Conservation (phyloP, 176 grass and related monocot genomes). For the Coix lacrymajobi region DNA sequence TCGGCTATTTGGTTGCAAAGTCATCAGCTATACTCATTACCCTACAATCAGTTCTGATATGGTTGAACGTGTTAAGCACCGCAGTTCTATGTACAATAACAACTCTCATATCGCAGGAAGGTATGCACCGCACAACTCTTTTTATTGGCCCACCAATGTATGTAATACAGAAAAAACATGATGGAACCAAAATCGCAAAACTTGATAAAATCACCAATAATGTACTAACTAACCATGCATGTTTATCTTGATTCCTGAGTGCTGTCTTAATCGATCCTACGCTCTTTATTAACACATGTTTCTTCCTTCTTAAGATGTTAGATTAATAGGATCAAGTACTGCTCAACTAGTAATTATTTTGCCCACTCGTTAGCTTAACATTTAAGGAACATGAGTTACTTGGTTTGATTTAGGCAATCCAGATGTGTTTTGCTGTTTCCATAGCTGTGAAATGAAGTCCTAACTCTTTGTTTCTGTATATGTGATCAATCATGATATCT, state of each 20-base stretch:
- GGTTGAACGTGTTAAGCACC: slow-evolving; percentile 71
- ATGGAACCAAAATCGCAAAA: not conserved
- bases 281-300: not conserved
- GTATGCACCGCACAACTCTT: slow-evolving; percentile 23
- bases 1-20: slow-evolving; percentile 78
- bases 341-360: not conserved
- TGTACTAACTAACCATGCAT: not conserved
- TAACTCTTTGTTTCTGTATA: not conserved
- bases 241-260: not conserved
- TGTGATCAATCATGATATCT: not conserved
- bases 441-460: not conserved
- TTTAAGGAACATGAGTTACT: not conserved
- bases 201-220: not conserved
- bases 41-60: slow-evolving; percentile 97
- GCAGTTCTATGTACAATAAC: slow-evolving; percentile 88
- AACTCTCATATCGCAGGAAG: slow-evolving; percentile 67
- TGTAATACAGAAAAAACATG: not conserved
- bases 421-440: not conserved
- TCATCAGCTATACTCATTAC: slow-evolving; percentile 91
- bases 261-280: not conserved
- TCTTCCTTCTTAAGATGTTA: not conserved
- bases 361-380: not conserved
- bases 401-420: not conserved
- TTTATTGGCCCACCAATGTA: not conserved
- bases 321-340: not conserved